These are phyloP conservation scores for Ceratocystis eucalypticola DNA, from an alignment of 2,329 filamentous ascomycete genomes.

Conservation along the genomic window DNA sequence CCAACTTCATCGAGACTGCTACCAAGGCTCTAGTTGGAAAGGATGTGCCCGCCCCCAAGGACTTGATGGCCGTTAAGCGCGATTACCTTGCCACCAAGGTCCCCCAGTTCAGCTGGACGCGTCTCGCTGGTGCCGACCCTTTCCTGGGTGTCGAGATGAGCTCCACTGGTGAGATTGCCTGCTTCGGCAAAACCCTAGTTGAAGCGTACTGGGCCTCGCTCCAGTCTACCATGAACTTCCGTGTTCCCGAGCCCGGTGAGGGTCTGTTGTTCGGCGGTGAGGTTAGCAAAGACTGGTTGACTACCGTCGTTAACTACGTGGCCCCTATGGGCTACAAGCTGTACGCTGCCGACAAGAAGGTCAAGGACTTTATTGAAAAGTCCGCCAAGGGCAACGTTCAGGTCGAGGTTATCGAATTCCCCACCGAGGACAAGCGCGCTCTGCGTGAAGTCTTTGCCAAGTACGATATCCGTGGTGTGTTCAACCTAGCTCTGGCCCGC, in stretches of 20 bases:
- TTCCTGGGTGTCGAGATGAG: constrained; percentile 98
- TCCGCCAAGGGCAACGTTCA: constrained; percentile 50
- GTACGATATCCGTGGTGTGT: constrained; percentile 89
- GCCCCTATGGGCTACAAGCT: constrained; percentile 88
- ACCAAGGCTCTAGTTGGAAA: constrained; percentile 82
- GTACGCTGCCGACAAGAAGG: constrained; percentile 65
- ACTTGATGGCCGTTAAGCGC: constrained; percentile 79
- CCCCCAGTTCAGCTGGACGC: constrained; percentile 97
- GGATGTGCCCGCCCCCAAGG: constrained; percentile 68
- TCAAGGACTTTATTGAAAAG: constrained; percentile 73
- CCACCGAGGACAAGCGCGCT: constrained; percentile 87
- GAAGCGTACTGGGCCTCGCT: constrained; percentile 97
- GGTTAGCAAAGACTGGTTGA: constrained; percentile 54
- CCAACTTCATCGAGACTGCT: constrained; percentile 92
- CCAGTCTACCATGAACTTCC: constrained; percentile 93
- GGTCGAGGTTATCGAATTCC: constrained; percentile 92
- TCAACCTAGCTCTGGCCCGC: constrained; percentile 78
- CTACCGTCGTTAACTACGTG: constrained; percentile 72
- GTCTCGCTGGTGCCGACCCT: constrained; percentile 89
- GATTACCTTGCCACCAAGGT: constrained; percentile 96
- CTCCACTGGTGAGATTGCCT: constrained; percentile 94
- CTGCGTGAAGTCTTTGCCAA: constrained; percentile 92
- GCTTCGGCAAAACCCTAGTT: constrained; percentile 89
- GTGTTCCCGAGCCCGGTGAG: constrained; percentile 83
- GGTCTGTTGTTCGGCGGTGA: constrained; percentile 92